Evolutionary conservation across 2,329 filamentous ascomycete genomes (phyloP).

Genomic region (Diaporthe longicolla): DNA sequence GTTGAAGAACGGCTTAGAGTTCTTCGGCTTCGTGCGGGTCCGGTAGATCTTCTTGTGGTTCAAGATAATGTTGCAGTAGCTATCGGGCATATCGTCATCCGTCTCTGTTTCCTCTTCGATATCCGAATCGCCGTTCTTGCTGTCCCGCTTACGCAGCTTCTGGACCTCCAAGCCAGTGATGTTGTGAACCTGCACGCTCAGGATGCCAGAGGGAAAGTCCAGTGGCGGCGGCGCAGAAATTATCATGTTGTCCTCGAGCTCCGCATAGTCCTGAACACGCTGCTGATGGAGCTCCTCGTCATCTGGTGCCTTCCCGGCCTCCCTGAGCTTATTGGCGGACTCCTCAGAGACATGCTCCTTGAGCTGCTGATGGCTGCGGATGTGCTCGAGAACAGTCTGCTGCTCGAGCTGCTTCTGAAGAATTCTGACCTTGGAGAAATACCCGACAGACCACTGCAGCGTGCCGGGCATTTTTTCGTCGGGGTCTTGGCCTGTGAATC

Average conservation of each 20-base stretch:
- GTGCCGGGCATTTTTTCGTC: constrained; percentile 79
- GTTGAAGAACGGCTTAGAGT: constrained; percentile 84
- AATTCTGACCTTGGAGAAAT: constrained; percentile 77
- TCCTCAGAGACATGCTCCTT: constrained; percentile 67
- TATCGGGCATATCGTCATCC: constrained; percentile 75
- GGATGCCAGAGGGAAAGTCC: constrained; percentile 74
- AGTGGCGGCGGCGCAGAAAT: constrained; percentile 76
- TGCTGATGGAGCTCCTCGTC: constrained; percentile 77
- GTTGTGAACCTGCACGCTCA: constrained; percentile 80
- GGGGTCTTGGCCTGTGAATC: constrained; percentile 74
- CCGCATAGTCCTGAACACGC: constrained; percentile 75
- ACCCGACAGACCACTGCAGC: constrained; percentile 78
- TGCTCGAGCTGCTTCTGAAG: constrained; percentile 72
- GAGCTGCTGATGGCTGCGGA: constrained; percentile 71
- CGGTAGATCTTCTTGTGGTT: constrained; percentile 80
- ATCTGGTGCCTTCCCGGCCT: constrained; percentile 71
- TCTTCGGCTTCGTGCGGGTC: constrained; percentile 83
- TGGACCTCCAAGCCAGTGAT: constrained; percentile 78
- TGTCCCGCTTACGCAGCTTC: constrained; percentile 68
- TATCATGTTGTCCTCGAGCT: constrained; percentile 73
- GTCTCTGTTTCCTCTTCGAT: constrained; percentile 71
- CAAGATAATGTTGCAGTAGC: constrained; percentile 80
- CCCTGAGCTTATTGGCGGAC: constrained; percentile 75
- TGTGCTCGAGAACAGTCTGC: constrained; percentile 71
- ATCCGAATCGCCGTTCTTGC: constrained; percentile 60